Conservation (phyloP, 179 eudicot species). For the Corrigiola litoralis region DNA sequence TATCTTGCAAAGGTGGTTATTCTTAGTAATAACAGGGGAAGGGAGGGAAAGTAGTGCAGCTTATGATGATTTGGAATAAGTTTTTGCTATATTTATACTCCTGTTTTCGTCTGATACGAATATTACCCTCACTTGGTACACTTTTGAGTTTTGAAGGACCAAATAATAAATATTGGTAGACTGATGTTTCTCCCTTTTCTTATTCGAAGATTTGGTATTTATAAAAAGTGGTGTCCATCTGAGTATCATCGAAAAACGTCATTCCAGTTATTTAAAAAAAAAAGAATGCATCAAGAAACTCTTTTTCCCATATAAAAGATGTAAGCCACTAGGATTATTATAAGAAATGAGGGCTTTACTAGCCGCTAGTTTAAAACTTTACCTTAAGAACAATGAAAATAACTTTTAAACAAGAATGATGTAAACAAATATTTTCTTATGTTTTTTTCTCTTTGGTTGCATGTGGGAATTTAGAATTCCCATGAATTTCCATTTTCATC, state of each 20-base stretch:
- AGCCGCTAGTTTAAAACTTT: too few species aligned
- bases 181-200: not conserved
- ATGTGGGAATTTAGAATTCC: too few species aligned
- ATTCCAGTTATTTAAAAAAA: not conserved
- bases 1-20: slow-evolving; percentile 34
- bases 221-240: not conserved
- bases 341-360: too few species aligned
- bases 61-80: slow-evolving; percentile 20
- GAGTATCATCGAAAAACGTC: not conserved
- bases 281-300: too few species aligned
- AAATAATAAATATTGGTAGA: too few species aligned
- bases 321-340: too few species aligned
- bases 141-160: not conserved
- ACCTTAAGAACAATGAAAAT: too few species aligned
- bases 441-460: too few species aligned
- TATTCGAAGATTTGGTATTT: slow-evolving; percentile 5
- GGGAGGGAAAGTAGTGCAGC: slow-evolving; percentile 26
- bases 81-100: slow-evolving; percentile 34
- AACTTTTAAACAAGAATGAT: too few species aligned
- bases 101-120: not conserved
- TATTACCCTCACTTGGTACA: not conserved
- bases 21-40: slow-evolving; percentile 26
- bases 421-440: too few species aligned
- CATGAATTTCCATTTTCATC: too few species aligned
- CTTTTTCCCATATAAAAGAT: too few species aligned